Base-by-base conservation (phyloP, 306 rosid species). In the Hippophae tibetana region DNA sequence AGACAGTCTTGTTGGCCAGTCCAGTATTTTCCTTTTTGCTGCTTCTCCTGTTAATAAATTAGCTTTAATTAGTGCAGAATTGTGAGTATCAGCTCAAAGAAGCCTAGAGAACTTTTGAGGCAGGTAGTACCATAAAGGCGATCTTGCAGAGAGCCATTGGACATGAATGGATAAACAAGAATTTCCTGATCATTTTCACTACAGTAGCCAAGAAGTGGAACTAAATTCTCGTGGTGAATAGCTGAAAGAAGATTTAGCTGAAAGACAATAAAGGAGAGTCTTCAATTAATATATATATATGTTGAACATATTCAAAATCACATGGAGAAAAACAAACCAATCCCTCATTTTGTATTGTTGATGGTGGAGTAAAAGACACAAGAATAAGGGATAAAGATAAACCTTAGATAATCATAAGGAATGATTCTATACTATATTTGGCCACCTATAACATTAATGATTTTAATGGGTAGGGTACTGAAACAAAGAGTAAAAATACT, bases 1-100 rank as follows among this genome's bases (percentile, higher is more conserved):
- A 26, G 98, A 87, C 60, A 90, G 81, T 77, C 98, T 85, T 55
- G 96, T 90, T 66, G 96, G 84, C 96, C 98, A 90, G 80, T 90
- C 98, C 73, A 90, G 76, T 73, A 68, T 53, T 68, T 85, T 90
- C 66, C 89, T 79, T 77, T 81, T 90, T 51, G 96, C 80, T 38
- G 90, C 75, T 69, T 83, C 96, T 71, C 98, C 98, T 90, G 83
- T 72, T 67, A 63, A 67, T 53, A 73, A 68, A 54, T 56, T 38
- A 18, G 51, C 61, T 67, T 72, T 64, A 31, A 71, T 68, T 51
- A 62, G 47, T 69, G 56, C 46, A 18, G 23, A 18, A 18, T 18
- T 18, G 23, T 10, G 31, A 31, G 51, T 43, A 54, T 68, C 42
- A 18, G 67, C 45, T 56, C 49, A 69, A 41, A 75, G 27, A 47